Conservation (phyloP, 768 basidiomycete genomes). For the Rhodocollybia butyracea region DNA sequence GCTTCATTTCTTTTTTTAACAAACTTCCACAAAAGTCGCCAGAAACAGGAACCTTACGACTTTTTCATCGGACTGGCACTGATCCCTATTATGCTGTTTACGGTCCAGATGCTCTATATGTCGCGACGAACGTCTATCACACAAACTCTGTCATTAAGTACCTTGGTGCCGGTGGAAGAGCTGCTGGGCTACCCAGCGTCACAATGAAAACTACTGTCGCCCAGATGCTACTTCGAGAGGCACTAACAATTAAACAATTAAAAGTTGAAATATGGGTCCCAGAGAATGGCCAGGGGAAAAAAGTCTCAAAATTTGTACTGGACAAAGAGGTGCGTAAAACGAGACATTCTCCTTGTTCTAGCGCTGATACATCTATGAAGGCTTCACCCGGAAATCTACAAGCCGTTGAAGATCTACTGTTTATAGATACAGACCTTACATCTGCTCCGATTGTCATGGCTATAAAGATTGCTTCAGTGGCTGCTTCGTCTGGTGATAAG, state of each 20-base stretch:
- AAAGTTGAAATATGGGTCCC: slow-evolving; percentile 89
- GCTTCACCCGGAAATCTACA: slow-evolving; percentile 65
- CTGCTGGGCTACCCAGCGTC: slow-evolving; percentile 70
- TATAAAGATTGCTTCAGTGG: slow-evolving; percentile 66
- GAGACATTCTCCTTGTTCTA: background rate
- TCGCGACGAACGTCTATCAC: slow-evolving; percentile 78
- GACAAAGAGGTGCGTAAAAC: slow-evolving; percentile 66
- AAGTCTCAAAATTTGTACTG: slow-evolving; percentile 68
- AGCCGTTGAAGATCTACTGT: slow-evolving; percentile 81
- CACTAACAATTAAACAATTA: slow-evolving; percentile 85
- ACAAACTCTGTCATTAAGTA: slow-evolving; percentile 94
- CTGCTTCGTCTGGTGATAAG: slow-evolving; percentile 40
- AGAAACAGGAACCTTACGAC: slow-evolving; percentile 77
- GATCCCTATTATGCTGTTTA: slow-evolving; percentile 86
- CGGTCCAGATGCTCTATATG: slow-evolving; percentile 83
- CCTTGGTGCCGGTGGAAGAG: slow-evolving; percentile 64
- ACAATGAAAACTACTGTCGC: slow-evolving; percentile 74
- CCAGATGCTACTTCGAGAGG: slow-evolving; percentile 81
- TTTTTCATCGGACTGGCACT: slow-evolving; percentile 66
- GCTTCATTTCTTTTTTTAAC: slow-evolving; percentile 71
- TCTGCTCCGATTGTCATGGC: slow-evolving; percentile 89
- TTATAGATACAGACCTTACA: slow-evolving; percentile 73
- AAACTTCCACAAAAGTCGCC: slow-evolving; percentile 65
- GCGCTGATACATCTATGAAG: slow-evolving; percentile 20
- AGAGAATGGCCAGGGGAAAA: slow-evolving; percentile 72